Evolutionary conservation across 805 yeast genomes (phyloP).

Genomic region (Cyberlindnera lachancei): DNA sequence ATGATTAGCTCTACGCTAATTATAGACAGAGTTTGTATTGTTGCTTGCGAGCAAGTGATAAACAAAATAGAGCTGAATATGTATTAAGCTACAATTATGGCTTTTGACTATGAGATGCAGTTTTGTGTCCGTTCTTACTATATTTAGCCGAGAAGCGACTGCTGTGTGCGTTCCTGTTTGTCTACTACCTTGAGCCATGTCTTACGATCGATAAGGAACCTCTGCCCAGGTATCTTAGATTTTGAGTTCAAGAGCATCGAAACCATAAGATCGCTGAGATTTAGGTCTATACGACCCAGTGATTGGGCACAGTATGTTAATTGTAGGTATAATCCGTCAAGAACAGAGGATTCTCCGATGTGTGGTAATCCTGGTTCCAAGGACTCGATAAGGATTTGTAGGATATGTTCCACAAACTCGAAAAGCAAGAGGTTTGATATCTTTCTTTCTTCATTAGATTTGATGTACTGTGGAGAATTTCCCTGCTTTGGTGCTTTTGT

Average conservation of each 20-base stretch:
- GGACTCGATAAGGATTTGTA: constrained; percentile 25
- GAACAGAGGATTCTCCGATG: constrained; percentile 32
- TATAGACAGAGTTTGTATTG: no score
- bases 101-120: no score
- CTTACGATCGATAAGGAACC: constrained; percentile 23
- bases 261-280: constrained; percentile 52
- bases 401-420: constrained; percentile 30
- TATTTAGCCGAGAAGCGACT: no score
- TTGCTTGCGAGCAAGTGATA: no score
- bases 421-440: constrained; percentile 26
- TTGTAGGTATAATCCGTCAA: constrained; percentile 71
- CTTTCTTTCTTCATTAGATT: not conserved
- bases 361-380: constrained; percentile 24
- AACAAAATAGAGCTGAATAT: no score
- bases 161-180: constrained; percentile 40
- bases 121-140: no score
- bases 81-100: no score
- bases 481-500: not conserved
- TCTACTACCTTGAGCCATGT: constrained; percentile 37
- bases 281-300: constrained; percentile 61
- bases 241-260: constrained; percentile 28
- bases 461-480: no score
- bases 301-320: constrained; percentile 86
- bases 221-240: not conserved
- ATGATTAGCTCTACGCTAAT: no score